A percentile compares a stretch with the other conserved stretches of the same genome.
phyloP scores from a whole-genome alignment of 192 early-diverging fungal genomes.

The Coemansia sp. region DNA sequence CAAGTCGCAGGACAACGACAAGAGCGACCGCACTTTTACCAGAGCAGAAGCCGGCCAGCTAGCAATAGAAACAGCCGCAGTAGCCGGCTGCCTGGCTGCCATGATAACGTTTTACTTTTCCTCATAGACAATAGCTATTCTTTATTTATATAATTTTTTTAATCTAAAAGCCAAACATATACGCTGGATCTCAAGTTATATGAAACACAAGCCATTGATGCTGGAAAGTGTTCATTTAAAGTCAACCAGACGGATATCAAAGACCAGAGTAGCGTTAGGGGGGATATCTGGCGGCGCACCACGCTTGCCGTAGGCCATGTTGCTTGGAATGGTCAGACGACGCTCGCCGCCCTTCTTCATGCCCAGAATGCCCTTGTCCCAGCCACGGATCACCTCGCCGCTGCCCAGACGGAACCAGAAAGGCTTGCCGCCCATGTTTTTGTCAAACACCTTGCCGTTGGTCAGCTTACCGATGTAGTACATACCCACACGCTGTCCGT shows the following conservation, averaged over 20 bases:
- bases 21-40: conserved; percentile 5
- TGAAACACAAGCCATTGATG: neutral
- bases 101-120: conserved; percentile 5
- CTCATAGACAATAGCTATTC: neutral
- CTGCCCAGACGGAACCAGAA: conserved; percentile 86
- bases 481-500: conserved; percentile 67
- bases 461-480: conserved; percentile 92
- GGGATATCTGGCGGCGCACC: conserved; percentile 97
- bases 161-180: neutral
- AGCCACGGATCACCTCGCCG: conserved; percentile 95
- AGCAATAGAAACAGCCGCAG: conserved; percentile 26
- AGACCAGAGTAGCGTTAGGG: conserved; percentile 82
- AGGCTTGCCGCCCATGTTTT: conserved; percentile 86
- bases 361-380: conserved; percentile 87
- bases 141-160: too few relatives aligned
- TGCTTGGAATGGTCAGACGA: conserved; percentile 86
- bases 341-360: conserved; percentile 93
- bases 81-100: conserved; percentile 10
- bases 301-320: conserved; percentile 65
- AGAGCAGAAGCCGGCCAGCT: conserved; percentile 25
- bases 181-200: neutral
- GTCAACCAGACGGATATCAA: conserved; percentile 84
- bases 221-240: conserved; percentile 54
- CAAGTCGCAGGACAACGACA: neutral
- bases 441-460: conserved; percentile 96